Evolutionary conservation across 768 basidiomycete species (phyloP).

Genomic region (Neoboletus magnificus): DNA sequence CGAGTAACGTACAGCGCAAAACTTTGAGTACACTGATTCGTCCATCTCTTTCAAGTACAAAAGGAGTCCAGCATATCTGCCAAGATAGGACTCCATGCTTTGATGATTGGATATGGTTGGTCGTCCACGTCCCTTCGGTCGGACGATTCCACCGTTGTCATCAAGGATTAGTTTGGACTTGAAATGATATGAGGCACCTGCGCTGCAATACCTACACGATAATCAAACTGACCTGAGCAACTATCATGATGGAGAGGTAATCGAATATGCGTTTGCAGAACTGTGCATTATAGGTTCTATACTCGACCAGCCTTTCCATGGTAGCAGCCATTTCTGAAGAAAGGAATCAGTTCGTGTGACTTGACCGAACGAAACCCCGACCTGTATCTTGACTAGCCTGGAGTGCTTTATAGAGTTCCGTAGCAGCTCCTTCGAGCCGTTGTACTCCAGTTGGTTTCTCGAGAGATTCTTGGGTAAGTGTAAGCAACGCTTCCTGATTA

Average conservation of each 20-base stretch:
- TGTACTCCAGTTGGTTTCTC: conserved; percentile 76
- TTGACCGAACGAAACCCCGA: conserved; percentile 24
- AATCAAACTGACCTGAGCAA: conserved; percentile 65
- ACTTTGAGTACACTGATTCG: conserved; percentile 77
- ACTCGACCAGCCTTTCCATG: conserved; percentile 89
- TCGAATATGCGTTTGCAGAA: conserved; percentile 92
- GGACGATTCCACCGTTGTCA: conserved; percentile 56
- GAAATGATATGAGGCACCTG: conserved; percentile 7
- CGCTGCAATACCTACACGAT: background rate
- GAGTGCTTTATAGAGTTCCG: conserved; percentile 92
- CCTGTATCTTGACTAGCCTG: conserved; percentile 88
- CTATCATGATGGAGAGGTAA: conserved; percentile 88
- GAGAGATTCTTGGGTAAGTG: conserved; percentile 85
- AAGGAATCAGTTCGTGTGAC: conserved; percentile 2
- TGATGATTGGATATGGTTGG: conserved; percentile 60
- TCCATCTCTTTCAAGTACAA: conserved; percentile 97
- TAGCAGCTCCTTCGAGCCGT: conserved; percentile 75
- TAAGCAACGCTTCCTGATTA: conserved; percentile 67
- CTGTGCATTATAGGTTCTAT: conserved; percentile 82
- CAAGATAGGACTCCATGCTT: conserved; percentile 77
- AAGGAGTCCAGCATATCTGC: conserved; percentile 84
- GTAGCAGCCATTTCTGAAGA: conserved; percentile 90
- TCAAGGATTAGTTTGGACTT: conserved; percentile 70
- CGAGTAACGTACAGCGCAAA: conserved; percentile 74
- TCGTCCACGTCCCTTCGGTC: conserved; percentile 39